Evolutionary conservation across 2,329 filamentous ascomycete species (phyloP), one percentile per base, ranked within the genome.

Genomic region (Aureobasidium sp.): DNA sequence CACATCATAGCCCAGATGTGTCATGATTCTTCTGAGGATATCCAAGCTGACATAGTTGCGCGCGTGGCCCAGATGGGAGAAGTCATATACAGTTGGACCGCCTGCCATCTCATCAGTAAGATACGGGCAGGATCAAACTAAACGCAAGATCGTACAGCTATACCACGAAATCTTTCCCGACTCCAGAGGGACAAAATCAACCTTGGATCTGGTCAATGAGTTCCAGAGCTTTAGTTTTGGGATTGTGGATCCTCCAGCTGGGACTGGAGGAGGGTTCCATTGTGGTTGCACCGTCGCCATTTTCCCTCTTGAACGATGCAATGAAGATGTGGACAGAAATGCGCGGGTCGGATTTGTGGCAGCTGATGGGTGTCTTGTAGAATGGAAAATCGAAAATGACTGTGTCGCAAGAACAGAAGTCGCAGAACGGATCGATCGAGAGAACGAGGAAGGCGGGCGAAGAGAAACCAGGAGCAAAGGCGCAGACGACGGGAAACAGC

Each of bases 21-120:
- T 80, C 74, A 96, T 77, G 69, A 96, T 90, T 69, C 92, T 86
- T 65, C 92, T 84, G 68, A 96, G 86, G 66, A 96, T 92, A 74
- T 96, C 92, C 50, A 90, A 93, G 55, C 87, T 90, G 66, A 96
- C 89, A 82, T 96, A 96, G 77, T 96, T 96, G 68, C 90, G 82
- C 37, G 52, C 52, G 27, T 56, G 52, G 37, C 52, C 52, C 37
- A 43, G 26, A 15, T 43, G 52, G 15, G 36, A 43, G 39, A 43
- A n/a, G 27, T 56, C 37, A 43, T 56, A 56, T 41, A 56, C 46
- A 48, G 46, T 48, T 4, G 46, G 46, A 48, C 46, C 46, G 46
- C 46, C 46, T 48, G 46, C 26, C 15, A 27, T 29, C 34, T 29
- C 13, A 13, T 53, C 48, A 34, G 48, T 20, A 51, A 39, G 20